Conservation (phyloP, 2,329 filamentous ascomycete species). For the Tympanopsis confertula region DNA sequence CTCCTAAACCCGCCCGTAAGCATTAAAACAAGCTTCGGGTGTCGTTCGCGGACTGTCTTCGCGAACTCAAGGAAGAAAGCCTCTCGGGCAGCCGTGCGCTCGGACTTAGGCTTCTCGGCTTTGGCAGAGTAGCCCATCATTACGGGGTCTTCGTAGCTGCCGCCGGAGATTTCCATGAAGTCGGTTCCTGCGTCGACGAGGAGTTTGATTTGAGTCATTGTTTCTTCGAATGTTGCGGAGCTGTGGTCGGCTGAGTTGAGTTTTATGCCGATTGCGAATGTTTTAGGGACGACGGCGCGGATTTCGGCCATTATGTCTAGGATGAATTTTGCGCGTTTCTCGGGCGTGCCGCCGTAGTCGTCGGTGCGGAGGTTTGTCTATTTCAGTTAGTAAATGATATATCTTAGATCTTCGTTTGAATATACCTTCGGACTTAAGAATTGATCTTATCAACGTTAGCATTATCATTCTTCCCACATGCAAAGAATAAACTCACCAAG, state of each 20-base stretch:
- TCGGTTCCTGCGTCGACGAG: constrained; percentile 41
- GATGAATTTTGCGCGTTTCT: constrained; percentile 30
- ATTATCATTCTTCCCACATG: constrained; percentile 11
- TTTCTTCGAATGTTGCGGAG: constrained; percentile 31
- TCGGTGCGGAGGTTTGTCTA: constrained; percentile 33
- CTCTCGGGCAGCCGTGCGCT: constrained; percentile 41
- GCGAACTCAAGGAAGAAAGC: constrained; percentile 61
- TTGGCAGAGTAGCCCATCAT: constrained; percentile 18
- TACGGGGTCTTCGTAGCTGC: constrained; percentile 40
- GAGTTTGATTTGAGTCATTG: constrained; percentile 42
- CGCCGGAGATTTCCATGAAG: constrained; percentile 59
- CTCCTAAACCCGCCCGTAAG: constrained; percentile 53
- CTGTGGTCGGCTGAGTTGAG: constrained; percentile 47
- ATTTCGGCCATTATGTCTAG: constrained; percentile 25
- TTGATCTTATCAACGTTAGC: constrained; percentile 12
- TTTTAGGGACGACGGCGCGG: constrained; percentile 12
- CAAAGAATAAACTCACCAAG: constrained; percentile 12
- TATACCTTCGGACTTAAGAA: constrained; percentile 21
- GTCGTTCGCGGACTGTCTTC: constrained; percentile 29
- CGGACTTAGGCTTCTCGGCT: constrained; percentile 13
- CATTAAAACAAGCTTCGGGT: constrained; percentile 33
- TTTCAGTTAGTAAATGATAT: constrained; percentile 3
- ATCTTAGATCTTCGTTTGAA: background rate
- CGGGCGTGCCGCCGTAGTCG: constrained; percentile 30
- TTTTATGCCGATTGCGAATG: constrained; percentile 40